Evolutionary conservation across 2,329 filamentous ascomycete genomes (phyloP).

Genomic region (Elsinoe arachidis): DNA sequence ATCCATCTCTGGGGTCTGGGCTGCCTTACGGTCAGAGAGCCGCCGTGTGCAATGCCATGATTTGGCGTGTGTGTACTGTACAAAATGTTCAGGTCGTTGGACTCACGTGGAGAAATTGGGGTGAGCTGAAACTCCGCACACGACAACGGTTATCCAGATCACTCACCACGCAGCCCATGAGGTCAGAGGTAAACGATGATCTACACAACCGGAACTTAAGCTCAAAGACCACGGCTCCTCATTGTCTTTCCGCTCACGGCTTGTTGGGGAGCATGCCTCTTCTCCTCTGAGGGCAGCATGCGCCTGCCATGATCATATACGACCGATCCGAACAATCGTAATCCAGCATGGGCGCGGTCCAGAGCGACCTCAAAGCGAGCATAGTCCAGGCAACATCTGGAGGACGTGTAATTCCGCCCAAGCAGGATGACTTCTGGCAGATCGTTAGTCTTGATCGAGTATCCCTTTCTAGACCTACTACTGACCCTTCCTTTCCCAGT

Average conservation of each 20-base stretch:
- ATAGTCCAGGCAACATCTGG: constrained; percentile 18
- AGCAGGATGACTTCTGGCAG: constrained; percentile 17
- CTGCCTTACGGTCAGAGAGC: no score
- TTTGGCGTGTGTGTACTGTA: no score
- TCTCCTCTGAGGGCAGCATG: background rate
- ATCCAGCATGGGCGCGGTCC: constrained; percentile 16
- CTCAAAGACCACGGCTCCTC: background rate
- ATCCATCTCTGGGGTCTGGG: background rate
- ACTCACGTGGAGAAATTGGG: no score
- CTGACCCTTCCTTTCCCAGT: constrained; percentile 43
- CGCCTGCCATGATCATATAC: background rate
- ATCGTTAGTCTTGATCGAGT: constrained; percentile 7
- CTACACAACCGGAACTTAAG: background rate
- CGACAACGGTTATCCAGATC: no score
- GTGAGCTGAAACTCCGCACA: no score
- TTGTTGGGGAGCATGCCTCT: background rate
- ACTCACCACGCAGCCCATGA: no score
- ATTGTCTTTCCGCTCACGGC: background rate
- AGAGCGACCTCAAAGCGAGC: constrained; percentile 18
- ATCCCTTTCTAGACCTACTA: background rate
- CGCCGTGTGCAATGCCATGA: no score
- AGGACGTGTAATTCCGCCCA: constrained; percentile 14
- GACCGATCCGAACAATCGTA: background rate
- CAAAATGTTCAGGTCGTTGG: no score
- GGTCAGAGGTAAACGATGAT: background rate